Percentiles rank a stretch among this genome's conserved stretches.
phyloP scores from a whole-genome alignment of 306 rosid genomes.

The Hippophae gyantsensis region DNA sequence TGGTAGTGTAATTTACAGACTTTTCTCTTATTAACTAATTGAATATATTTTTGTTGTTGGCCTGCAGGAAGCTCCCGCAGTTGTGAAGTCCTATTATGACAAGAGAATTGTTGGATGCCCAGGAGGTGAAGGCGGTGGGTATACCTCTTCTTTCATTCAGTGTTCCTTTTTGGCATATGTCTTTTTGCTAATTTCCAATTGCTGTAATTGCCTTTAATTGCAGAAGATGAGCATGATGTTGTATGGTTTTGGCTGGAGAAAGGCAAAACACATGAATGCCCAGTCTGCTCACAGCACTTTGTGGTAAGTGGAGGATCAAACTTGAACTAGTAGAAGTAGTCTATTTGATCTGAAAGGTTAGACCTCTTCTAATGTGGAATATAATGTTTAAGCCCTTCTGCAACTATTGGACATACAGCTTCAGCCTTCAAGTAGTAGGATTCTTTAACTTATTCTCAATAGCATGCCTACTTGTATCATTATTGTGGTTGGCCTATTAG shows the following conservation, averaged over 20 bases:
- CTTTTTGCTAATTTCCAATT: slow-evolving; percentile 1
- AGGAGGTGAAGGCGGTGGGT: slow-evolving; percentile 91
- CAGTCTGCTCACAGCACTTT: slow-evolving; percentile 84
- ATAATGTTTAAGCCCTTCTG: slow-evolving; percentile 1
- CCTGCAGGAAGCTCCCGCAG: slow-evolving; percentile 69
- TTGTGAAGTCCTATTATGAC: slow-evolving; percentile 69
- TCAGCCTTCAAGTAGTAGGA: no score
- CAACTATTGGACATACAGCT: no score
- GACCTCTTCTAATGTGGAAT: background rate
- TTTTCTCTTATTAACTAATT: background rate
- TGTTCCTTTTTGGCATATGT: background rate
- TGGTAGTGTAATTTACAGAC: background rate
- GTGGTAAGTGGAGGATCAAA: slow-evolving; percentile 45
- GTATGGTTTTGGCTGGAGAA: slow-evolving; percentile 99
- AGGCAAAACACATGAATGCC: slow-evolving; percentile 79
- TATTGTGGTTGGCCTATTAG: background rate
- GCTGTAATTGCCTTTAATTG: slow-evolving; percentile 20
- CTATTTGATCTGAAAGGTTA: background rate
- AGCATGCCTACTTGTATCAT: no score
- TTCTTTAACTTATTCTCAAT: no score
- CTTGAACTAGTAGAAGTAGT: background rate
- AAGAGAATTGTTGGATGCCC: slow-evolving; percentile 94
- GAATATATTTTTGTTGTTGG: slow-evolving; percentile 8
- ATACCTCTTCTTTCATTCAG: slow-evolving; percentile 12
- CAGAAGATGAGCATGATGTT: slow-evolving; percentile 98